Evolutionary conservation across 768 basidiomycete genomes (phyloP).

Genomic region (Gymnopilus junonius): DNA sequence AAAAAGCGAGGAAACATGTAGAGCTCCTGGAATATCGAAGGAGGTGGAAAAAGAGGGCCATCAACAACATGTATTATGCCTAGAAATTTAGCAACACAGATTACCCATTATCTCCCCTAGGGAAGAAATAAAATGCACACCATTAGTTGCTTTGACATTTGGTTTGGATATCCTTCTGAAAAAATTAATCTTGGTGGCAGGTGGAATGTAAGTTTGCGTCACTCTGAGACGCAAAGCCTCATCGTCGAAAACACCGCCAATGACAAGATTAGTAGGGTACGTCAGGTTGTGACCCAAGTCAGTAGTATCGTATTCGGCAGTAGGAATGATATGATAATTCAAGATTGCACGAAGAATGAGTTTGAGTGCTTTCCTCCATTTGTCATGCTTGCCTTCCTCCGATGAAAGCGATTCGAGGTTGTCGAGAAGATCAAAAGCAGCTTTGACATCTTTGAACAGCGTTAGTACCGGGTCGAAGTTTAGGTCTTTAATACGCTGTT

Average conservation of each 20-base stretch:
- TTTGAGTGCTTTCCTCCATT: conserved; percentile 59
- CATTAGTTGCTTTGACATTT: conserved; percentile 53
- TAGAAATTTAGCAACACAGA: conserved; percentile 17
- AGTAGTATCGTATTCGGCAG: conserved; percentile 33
- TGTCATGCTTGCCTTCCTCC: conserved; percentile 43
- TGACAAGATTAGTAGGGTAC: conserved; percentile 48
- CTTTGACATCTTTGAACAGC: conserved; percentile 30
- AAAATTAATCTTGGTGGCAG: conserved; percentile 49
- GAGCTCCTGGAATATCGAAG: conserved; percentile 50
- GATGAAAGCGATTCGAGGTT: conserved; percentile 20
- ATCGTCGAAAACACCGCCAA: conserved; percentile 45
- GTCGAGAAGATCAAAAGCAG: conserved; percentile 42
- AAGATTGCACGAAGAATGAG: conserved; percentile 57
- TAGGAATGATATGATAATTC: conserved; percentile 59
- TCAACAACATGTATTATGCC: conserved; percentile 58
- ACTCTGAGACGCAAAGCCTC: conserved; percentile 51
- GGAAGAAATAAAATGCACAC: conserved; percentile 31
- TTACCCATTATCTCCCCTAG: background rate
- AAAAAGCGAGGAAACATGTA: conserved; percentile 48
- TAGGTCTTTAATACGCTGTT: conserved; percentile 2
- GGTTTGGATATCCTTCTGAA: conserved; percentile 45
- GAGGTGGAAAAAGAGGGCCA: conserved; percentile 59
- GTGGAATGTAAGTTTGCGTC: conserved; percentile 34
- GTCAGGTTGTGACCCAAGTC: conserved; percentile 59
- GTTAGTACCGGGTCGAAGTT: conserved; percentile 23